Conservation (phyloP, 108 stramenopile species). For the Cylindrotheca fusiformis region DNA sequence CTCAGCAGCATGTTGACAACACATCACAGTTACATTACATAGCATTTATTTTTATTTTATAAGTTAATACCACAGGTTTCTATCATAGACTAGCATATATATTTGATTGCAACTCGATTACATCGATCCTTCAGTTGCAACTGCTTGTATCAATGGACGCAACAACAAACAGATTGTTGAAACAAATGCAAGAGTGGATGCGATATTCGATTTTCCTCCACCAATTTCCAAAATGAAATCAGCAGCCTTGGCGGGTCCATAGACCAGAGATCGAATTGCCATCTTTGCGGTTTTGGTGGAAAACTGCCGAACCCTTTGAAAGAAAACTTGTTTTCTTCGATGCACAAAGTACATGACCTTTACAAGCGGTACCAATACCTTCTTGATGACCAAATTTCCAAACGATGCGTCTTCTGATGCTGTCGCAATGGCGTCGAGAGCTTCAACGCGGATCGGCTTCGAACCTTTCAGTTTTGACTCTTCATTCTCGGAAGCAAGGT, state of each 20-base stretch:
- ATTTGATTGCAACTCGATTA: no score
- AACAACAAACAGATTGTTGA: constrained; percentile 19
- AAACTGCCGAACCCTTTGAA: neutral
- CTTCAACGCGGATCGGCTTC: neutral
- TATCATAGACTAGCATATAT: no score
- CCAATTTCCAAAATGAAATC: constrained; percentile 16
- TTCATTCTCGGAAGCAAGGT: neutral
- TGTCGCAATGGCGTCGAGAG: neutral
- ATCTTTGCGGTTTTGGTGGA: constrained; percentile 7
- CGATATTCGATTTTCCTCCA: constrained; percentile 27
- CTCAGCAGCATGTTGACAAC: no score
- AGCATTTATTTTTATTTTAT: no score
- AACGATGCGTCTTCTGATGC: neutral
- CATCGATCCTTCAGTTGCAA: constrained; percentile 21
- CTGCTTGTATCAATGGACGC: constrained; percentile 28
- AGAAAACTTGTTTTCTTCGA: constrained; percentile 11
- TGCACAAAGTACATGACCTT: constrained; percentile 17
- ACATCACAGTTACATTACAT: no score
- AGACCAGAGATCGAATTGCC: neutral
- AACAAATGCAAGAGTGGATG: constrained; percentile 14
- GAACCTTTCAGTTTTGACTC: neutral
- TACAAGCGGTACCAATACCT: constrained; percentile 8
- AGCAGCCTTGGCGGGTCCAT: constrained; percentile 8
- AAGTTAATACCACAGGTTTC: no score
- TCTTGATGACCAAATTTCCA: constrained; percentile 1